Conservation (phyloP, 345 rosid genomes). For the Kandelia obovata region DNA sequence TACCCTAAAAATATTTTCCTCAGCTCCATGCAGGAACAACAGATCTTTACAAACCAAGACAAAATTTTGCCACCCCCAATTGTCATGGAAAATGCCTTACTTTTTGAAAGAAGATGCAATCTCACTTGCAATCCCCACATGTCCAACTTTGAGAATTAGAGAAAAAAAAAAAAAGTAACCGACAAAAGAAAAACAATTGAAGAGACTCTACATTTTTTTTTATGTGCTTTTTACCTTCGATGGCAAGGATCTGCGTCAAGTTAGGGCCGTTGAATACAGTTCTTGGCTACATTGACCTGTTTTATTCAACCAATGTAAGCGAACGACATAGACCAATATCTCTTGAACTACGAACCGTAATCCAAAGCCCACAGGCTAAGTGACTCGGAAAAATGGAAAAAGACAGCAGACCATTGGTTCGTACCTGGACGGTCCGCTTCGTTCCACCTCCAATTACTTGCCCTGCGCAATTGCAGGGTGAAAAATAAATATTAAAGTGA, state of each 20-base stretch:
- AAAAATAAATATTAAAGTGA: too few species aligned
- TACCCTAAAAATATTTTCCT: background rate
- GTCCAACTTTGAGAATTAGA: background rate
- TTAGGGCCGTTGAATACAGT: slow-evolving; percentile 3
- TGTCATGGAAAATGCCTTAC: background rate
- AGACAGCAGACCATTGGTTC: background rate
- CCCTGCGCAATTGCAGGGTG: background rate
- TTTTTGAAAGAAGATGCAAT: slow-evolving; percentile 2
- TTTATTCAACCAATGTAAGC: slow-evolving; percentile 10
- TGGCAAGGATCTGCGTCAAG: slow-evolving; percentile 9
- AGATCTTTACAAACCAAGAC: slow-evolving; percentile 13
- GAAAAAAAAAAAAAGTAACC: slow-evolving; percentile 4
- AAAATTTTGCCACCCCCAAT: slow-evolving; percentile 10
- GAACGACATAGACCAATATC: background rate
- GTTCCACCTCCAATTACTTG: slow-evolving; percentile 8
- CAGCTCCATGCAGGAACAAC: slow-evolving; percentile 6
- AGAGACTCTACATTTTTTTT: background rate
- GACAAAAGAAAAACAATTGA: background rate
- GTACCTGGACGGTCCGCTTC: slow-evolving; percentile 22
- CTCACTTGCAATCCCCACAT: slow-evolving; percentile 1
- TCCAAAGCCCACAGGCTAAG: background rate
- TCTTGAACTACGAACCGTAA: too few species aligned
- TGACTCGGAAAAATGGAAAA: background rate
- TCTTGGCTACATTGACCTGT: slow-evolving; percentile 16
- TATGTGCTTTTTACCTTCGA: slow-evolving; percentile 16